Base-by-base conservation (phyloP, 495 filamentous ascomycete genomes). In the Glonium stellatum region DNA sequence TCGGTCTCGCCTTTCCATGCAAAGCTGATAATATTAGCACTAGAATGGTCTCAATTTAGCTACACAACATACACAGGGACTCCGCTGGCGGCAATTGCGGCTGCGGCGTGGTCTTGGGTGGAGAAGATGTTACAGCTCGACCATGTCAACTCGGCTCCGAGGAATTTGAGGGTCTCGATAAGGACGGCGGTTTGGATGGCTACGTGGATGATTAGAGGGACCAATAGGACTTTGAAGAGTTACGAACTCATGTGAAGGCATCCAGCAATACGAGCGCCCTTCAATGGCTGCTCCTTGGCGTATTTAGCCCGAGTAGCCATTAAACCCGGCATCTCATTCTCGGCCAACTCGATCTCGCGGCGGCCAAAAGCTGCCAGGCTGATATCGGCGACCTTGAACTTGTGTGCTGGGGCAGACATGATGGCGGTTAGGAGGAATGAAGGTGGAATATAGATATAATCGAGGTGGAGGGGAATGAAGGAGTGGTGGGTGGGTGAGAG, bases 1-100 rank as follows among this genome's bases (percentile, higher is more conserved):
- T 98, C 95, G 67, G 92, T 96, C 87, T 98, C 93, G 73, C 93
- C 93, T 82, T 98, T 97, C 95, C 95, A 98, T 77, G 93, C 93
- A 73, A 98, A 98, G 72, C 82, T 84, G 60, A 18, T 46, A 23
- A 8, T 51, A 51, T 51, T n/a, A 42, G 37, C 13, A 18, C 37
- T 31, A 37, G 4, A 12, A 37, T 34, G 15, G 27, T 55, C 34
- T 55, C 34, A 42, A 39, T 42, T n/a, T 39, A 39, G 4, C 19
- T 37, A 37, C 9, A 36, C 1, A n/a, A 70, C 82, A 72, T 82
- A 84, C 82, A 98, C 93, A 68, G 93, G 91, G 61, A 93, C 85
- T 75, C 93, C 93, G 55, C 84, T 81, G 57, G 93, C 93, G 63
- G 93, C 93, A 73, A 98, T 96, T 70, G 93, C 93, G 59, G 95